phyloP scores from a whole-genome alignment of 306 rosid genomes.

The Amphicarpaea edgeworthii region DNA sequence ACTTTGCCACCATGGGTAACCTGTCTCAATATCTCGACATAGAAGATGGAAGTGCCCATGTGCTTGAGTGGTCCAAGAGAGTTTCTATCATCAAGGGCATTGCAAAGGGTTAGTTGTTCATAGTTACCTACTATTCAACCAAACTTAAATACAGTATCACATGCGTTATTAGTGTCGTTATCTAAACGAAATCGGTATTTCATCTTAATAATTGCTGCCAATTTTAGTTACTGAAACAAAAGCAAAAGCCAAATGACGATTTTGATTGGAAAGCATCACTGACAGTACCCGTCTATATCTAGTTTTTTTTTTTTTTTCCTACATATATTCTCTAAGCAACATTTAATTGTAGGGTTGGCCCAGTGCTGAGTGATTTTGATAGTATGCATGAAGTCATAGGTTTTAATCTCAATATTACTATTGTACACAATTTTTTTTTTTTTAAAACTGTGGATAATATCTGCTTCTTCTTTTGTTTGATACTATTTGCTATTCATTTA shows the following conservation, averaged over 20 bases:
- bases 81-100: constrained; percentile 77
- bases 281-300: neutral
- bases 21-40: constrained; percentile 74
- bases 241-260: neutral
- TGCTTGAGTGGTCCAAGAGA: constrained; percentile 88
- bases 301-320: neutral
- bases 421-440: too few relatives aligned
- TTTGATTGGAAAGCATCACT: neutral
- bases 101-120: constrained; percentile 75
- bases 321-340: constrained; percentile 4
- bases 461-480: constrained; percentile 24
- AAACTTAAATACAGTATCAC: neutral
- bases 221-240: constrained; percentile 4
- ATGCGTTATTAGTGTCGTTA: neutral
- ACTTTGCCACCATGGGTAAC: constrained; percentile 71
- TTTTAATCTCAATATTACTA: too few relatives aligned
- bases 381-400: too few relatives aligned
- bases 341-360: neutral
- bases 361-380: too few relatives aligned
- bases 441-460: too few relatives aligned
- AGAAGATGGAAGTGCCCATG: constrained; percentile 65
- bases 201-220: neutral
- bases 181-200: neutral
- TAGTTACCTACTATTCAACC: neutral
- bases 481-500: constrained; percentile 26